Evolutionary conservation across 352 stramenopile genomes (phyloP), one percentile per base, ranked within the genome.

Genomic region (Pythium guiyangense): DNA sequence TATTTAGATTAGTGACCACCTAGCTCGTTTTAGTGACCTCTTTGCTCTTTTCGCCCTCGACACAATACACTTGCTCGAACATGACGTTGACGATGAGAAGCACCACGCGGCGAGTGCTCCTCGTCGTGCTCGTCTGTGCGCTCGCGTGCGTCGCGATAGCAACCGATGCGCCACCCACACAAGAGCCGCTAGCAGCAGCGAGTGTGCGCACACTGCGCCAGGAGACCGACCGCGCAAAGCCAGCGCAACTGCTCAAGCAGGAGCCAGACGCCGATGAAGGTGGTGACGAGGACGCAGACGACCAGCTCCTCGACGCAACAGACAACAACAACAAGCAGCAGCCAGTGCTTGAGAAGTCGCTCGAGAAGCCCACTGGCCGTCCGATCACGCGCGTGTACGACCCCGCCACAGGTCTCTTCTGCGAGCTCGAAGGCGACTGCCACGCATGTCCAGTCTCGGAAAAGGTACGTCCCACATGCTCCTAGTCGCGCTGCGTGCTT

Each of bases 361-460:
- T 79, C n/a, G 64, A 54, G 57, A 57, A 74, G 44, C 60, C 54
- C 51, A 52, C 52, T 8, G 49, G 65, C 0, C 66, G 69, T 27
- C 64, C 65, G 17, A 48, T 77, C 10, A 70, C 83, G 55, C 75
- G 77, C 45, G 71, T 84, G 57, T 89, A 88, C 60, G 81, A 91
- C 54, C 68, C 78, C 5, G 52, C 74, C 25, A 81, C 79, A 2
- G 77, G 79, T 2, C 58, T 91, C 20, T 77, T 76, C n/a, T 89
- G 81, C 35, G 69, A 70, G 17, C 52, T 84, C 6, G 59, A 84
- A 37, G 71, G 74, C 31, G 66, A 80, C 15, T 91, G 81, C 53
- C 57, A 79, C 52, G 45, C 68, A n/a, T 91, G 81, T 53, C 64
- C 73, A 10, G 53, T 70, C 20, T 80, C 70, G 9, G 81, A 91